Evolutionary conservation across 2,329 filamentous ascomycete genomes (phyloP), one percentile per base, ranked within the genome.

Genomic region (Talaromyces sp.): DNA sequence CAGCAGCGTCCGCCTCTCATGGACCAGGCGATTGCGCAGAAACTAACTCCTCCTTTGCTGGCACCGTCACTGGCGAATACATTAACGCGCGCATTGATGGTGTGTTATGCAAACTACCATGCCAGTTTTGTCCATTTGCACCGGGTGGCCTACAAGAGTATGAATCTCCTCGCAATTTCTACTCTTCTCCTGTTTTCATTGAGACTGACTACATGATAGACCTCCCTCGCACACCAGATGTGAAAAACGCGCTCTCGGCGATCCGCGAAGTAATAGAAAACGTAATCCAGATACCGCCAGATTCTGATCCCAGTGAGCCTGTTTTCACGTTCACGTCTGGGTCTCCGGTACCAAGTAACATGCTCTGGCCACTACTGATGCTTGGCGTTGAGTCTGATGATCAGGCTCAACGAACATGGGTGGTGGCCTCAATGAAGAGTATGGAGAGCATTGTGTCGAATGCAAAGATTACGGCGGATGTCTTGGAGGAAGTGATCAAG

Each of bases 281-380:
- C 13, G 7, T 59, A n/a, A 60, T 60, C 13, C 58, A 53, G 7
- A 47, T 44, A 10, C 58, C 58, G 0, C 52, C 27, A 7, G 52
- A 30, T 19, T 44, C 58, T 28, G 49, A 55, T 42, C 19, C 58
- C 2, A 44, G 33, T 17, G 58, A 55, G 9, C 8, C 58, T 58
- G 77, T 82, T 1, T 69, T 68, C 11, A 30, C 47, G 1, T 36
- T 55, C 7, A 55, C 27, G 9, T 28, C 58, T 22, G 9, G 52
- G 7, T 51, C 58, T 7, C 74, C 80, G 9, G 71, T 85, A 1
- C 82, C 83, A 0, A 81, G 84, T 55, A 85, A 82, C 62, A 80
- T 85, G 74, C 73, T 85, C 5, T 85, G 82, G 84, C 83, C 83
- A 1, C 69, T 85, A 8, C 71, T 85, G 47, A 83, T 86, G 79